Conservation (phyloP, 805 yeast species). For the Candida palmyrensis region DNA sequence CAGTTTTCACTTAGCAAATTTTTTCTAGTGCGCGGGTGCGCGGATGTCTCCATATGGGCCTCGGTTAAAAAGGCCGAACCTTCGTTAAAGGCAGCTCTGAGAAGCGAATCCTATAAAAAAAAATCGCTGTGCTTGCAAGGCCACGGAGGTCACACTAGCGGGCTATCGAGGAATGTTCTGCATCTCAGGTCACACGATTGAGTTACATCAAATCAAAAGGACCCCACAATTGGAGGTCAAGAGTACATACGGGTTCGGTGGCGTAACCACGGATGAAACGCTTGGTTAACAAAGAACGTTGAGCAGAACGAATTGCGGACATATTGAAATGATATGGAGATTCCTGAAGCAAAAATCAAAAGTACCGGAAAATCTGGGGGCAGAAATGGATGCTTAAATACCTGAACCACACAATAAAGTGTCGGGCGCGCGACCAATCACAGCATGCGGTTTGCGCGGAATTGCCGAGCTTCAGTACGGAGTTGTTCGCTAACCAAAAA, state of each 20-base stretch:
- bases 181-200: too few relatives aligned
- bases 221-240: conserved; percentile 1
- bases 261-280: conserved; percentile 5
- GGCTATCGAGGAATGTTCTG: too few relatives aligned
- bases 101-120: background rate
- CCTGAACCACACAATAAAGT: background rate
- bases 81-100: conserved; percentile 7
- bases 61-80: too few relatives aligned
- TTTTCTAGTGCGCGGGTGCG: too few relatives aligned
- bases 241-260: conserved; percentile 11
- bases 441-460: background rate
- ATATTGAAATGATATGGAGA: conserved; percentile 2
- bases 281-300: conserved; percentile 5
- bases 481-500: too few relatives aligned
- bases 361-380: background rate
- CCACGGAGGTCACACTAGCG: too few relatives aligned
- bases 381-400: conserved; percentile 4
- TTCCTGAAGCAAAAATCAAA: background rate
- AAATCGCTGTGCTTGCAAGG: background rate
- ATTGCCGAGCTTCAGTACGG: too few relatives aligned
- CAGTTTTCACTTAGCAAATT: too few relatives aligned
- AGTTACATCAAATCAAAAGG: too few relatives aligned
- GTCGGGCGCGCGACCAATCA: conserved; percentile 5
- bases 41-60: too few relatives aligned
- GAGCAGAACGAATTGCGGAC: conserved; percentile 6